Base-by-base conservation (phyloP, 106 monocot genomes). In the Iris macrosiphon region DNA sequence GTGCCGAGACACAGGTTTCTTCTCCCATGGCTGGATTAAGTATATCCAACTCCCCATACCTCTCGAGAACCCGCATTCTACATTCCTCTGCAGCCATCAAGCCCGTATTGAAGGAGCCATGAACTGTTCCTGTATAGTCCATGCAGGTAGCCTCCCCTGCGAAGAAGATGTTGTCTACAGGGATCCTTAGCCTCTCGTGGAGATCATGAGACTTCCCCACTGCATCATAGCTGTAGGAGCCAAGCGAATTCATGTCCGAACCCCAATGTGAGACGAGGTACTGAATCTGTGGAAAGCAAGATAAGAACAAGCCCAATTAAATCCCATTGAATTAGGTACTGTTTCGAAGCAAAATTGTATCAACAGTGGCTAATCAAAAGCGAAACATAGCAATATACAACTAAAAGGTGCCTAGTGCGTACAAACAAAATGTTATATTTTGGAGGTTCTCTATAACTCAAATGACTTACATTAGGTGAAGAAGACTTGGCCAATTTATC, bases 91-190 rank as follows among this genome's bases (percentile, higher is more conserved):
- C 95, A 2, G 95, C 95, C 85, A 68, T 86, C 18, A 83, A 10
- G 24, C 96, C 96, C 1, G 96, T 96, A 46, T 76, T 67, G 75
- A 80, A 96, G 14, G 96, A 89, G 17, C 86, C 96, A 30, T 96
- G 96, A 2, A 96, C 89, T 0, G 83, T 86, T 17, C 89, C 96
- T 2, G 96, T 90, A 49, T 74, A 96, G 4, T 79, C 67, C 29
- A 78, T 42, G 72, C 96, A 81, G 8, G 96, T 90, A 22, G 96
- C 96, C 40, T 96, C 96, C 31, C 96, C 96, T 0, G 89, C 89
- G 40, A 96, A 96, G 79, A 96, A 96, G 14, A 96, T 76, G 53
- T 96, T 96, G 74, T 96, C 96, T 12, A 96, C 89, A 4, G 96
- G 96, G 42, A 90, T 78, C 7, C 96, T 63, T n/a, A 96, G 66